A percentile compares a stretch with the other conserved stretches of the same genome.
Conservation (phyloP, 1,284 basidiomycete genomes). For the Peniophora sp. region DNA sequence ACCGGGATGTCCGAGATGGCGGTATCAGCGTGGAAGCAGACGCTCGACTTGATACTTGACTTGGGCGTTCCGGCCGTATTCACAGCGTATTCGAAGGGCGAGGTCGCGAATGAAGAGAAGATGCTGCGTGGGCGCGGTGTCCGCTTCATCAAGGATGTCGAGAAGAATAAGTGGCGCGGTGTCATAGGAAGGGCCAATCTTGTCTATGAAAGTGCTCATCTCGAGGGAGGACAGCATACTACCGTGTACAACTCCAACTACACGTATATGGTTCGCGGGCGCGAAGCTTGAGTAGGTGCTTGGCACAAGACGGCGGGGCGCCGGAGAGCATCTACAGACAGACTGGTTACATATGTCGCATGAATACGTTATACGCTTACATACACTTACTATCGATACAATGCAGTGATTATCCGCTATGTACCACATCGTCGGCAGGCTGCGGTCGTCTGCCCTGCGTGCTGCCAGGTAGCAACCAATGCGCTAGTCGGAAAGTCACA, state of each 20-base stretch:
- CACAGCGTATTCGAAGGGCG: conserved; percentile 7
- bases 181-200: not conserved
- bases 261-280: not conserved
- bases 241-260: not conserved
- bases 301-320: too few relatives aligned
- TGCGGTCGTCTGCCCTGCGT: too few relatives aligned
- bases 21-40: not conserved
- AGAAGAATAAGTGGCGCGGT: not conserved
- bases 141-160: not conserved
- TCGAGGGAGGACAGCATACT: not conserved
- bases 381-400: too few relatives aligned
- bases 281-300: too few relatives aligned
- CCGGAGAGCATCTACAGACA: too few relatives aligned
- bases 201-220: too few relatives aligned
- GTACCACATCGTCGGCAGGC: too few relatives aligned
- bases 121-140: not conserved
- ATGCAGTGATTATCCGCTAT: too few relatives aligned
- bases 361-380: too few relatives aligned
- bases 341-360: too few relatives aligned
- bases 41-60: conserved; percentile 4
- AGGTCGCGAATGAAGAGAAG: not conserved
- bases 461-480: too few relatives aligned
- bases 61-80: conserved; percentile 8
- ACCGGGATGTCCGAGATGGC: conserved; percentile 9
- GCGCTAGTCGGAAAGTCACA: too few relatives aligned